A percentile compares a stretch with the other conserved stretches of the same genome.
Conservation (phyloP, 1,284 basidiomycete genomes). For the Mixia osmundae region DNA sequence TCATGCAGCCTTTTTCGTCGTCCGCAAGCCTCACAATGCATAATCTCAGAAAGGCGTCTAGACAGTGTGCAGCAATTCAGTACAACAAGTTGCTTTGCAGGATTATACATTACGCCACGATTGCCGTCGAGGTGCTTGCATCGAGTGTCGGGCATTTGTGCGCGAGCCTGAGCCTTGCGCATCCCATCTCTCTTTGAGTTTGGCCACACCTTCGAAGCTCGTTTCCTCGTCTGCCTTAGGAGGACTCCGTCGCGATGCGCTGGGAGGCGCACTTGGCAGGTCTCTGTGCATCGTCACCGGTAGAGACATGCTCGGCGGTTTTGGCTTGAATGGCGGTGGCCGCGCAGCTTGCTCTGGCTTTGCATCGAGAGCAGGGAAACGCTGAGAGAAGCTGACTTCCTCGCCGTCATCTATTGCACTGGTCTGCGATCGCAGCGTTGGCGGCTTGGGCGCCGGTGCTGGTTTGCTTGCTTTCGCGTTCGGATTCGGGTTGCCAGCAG, state of each 20-base stretch:
- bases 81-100: too few relatives aligned
- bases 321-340: slow-evolving; percentile 5
- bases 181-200: slow-evolving; percentile 7
- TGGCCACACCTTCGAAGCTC: slow-evolving; percentile 8
- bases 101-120: too few relatives aligned
- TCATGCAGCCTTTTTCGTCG: too few relatives aligned
- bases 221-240: neutral
- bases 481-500: neutral
- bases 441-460: slow-evolving; percentile 4
- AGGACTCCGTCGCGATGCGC: neutral
- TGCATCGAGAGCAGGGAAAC: slow-evolving; percentile 2
- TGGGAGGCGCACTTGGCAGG: neutral
- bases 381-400: slow-evolving; percentile 1
- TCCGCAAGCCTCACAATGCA: too few relatives aligned
- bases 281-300: neutral
- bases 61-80: too few relatives aligned
- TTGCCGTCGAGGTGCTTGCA: too few relatives aligned
- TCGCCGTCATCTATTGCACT: neutral
- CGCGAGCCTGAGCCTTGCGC: too few relatives aligned
- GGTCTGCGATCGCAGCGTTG: neutral
- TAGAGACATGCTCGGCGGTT: neutral
- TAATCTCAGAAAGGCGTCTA: too few relatives aligned
- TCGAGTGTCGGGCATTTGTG: too few relatives aligned
- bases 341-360: neutral
- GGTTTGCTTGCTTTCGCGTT: neutral